Percentiles rank a stretch among this genome's conserved stretches.
These are phyloP conservation scores for Hippophae tibetana DNA, from an alignment of 306 rosid species.

Conservation along the genomic window DNA sequence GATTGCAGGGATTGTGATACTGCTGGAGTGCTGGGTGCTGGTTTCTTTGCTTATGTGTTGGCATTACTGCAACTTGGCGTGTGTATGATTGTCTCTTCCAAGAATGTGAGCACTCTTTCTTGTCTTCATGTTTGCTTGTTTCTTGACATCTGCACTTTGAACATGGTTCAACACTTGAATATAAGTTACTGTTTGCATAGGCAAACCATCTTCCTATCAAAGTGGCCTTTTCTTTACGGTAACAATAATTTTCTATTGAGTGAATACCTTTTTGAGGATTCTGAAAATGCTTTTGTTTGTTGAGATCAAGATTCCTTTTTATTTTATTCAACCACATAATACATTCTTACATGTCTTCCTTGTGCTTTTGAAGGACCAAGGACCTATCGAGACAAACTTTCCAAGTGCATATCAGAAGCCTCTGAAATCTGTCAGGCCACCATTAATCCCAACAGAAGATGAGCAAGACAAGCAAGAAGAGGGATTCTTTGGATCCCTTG, in stretches of 20 bases:
- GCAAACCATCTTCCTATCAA: no score
- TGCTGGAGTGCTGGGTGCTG: slow-evolving; percentile 72
- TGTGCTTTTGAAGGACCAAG: slow-evolving; percentile 38
- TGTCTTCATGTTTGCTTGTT: slow-evolving; percentile 8
- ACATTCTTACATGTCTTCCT: neutral
- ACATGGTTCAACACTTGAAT: no score
- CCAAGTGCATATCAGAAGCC: slow-evolving; percentile 57
- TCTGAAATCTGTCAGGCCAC: slow-evolving; percentile 51
- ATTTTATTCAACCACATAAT: no score
- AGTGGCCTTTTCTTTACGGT: no score
- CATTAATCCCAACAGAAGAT: slow-evolving; percentile 58
- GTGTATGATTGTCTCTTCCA: slow-evolving; percentile 51
- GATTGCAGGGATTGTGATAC: slow-evolving; percentile 62
- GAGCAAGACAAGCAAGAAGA: slow-evolving; percentile 79
- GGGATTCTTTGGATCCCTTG: slow-evolving; percentile 68
- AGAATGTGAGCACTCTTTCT: slow-evolving; percentile 45
- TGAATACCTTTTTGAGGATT: no score
- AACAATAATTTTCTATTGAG: no score
- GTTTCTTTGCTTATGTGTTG: slow-evolving; percentile 82
- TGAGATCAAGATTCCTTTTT: neutral
- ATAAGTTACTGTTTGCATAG: no score
- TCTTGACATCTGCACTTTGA: slow-evolving; percentile 13
- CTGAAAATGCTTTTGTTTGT: neutral
- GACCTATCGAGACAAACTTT: slow-evolving; percentile 23
- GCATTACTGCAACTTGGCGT: slow-evolving; percentile 79